Evolutionary conservation across 345 rosid genomes (phyloP).

Genomic region (Citrus maxima): DNA sequence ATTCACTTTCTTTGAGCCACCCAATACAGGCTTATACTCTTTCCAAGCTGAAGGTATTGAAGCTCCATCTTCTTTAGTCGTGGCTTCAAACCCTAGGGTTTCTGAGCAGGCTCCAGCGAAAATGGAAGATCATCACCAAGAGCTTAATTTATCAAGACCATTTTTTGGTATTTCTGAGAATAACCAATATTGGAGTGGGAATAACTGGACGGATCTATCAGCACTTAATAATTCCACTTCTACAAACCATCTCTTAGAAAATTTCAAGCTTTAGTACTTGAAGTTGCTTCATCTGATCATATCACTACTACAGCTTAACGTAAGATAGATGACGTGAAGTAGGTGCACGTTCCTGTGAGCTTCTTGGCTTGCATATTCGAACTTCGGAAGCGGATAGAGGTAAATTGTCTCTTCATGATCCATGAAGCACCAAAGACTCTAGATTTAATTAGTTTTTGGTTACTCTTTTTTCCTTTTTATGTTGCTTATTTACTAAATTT

Average conservation of each 20-base stretch:
- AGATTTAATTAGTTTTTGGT: neutral
- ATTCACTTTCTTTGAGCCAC: conserved; percentile 50
- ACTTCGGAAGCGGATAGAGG: neutral
- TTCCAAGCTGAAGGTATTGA: conserved; percentile 43
- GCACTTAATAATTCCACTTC: conserved; percentile 46
- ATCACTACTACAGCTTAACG: conserved; percentile 1
- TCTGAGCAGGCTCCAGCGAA: conserved; percentile 51
- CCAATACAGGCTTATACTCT: conserved; percentile 27
- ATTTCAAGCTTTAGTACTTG: neutral
- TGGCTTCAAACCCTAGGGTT: conserved; percentile 50
- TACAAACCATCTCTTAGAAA: conserved; percentile 27
- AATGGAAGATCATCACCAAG: conserved; percentile 43
- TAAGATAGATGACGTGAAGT: conserved; percentile 6
- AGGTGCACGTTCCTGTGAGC: neutral
- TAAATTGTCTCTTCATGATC: conserved; percentile 7
- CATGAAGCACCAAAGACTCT: conserved; percentile 10
- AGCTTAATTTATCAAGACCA: conserved; percentile 37
- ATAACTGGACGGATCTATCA: conserved; percentile 43
- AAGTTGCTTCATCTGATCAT: conserved; percentile 10
- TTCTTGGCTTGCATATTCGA: neutral
- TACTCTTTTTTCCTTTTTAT: neutral
- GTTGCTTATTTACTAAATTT: neutral
- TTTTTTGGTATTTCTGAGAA: conserved; percentile 31
- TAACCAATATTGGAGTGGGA: conserved; percentile 47
- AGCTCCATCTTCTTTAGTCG: conserved; percentile 34